A percentile compares a stretch with the other conserved stretches of the same genome.
phyloP scores from a whole-genome alignment of 202 grass and related monocot species.

The Schoenoplectus triqueter region DNA sequence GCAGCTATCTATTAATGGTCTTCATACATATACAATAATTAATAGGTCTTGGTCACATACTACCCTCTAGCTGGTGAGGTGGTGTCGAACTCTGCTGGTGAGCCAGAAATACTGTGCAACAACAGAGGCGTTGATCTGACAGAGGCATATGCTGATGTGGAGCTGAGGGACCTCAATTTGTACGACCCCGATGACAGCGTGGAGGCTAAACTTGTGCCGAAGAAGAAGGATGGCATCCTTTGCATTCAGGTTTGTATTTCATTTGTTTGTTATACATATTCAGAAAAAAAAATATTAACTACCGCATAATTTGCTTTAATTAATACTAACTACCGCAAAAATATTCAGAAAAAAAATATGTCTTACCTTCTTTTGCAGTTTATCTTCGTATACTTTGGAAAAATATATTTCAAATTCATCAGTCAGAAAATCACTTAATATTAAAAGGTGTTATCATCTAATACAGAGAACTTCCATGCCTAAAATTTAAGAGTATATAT shows the following conservation, averaged over 20 bases:
- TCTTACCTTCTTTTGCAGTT: no score
- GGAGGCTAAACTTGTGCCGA: slow-evolving; percentile 61
- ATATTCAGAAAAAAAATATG: no score
- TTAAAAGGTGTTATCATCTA: background rate
- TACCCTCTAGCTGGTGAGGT: slow-evolving; percentile 80
- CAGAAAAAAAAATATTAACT: background rate
- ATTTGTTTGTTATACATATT: no score
- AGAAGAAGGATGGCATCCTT: slow-evolving; percentile 60
- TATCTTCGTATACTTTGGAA: background rate
- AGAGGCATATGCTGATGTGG: slow-evolving; percentile 44
- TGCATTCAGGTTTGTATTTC: slow-evolving; percentile 55
- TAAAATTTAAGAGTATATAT: background rate
- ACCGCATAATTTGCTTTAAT: background rate
- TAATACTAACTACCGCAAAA: no score
- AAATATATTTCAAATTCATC: background rate
- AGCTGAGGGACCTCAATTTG: slow-evolving; percentile 52
- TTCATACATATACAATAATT: background rate
- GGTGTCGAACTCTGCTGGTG: slow-evolving; percentile 52
- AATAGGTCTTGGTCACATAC: slow-evolving; percentile 55
- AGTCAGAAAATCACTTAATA: background rate
- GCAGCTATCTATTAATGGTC: background rate
- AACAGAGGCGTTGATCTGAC: slow-evolving; percentile 71
- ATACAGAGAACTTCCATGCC: background rate
- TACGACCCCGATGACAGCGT: slow-evolving; percentile 61
- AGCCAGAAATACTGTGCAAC: slow-evolving; percentile 83